Percentiles rank a stretch among this genome's conserved stretches.
These are phyloP conservation scores for Artemisia tridentata DNA, from an alignment of 129 eudicot species.

Conservation along the genomic window DNA sequence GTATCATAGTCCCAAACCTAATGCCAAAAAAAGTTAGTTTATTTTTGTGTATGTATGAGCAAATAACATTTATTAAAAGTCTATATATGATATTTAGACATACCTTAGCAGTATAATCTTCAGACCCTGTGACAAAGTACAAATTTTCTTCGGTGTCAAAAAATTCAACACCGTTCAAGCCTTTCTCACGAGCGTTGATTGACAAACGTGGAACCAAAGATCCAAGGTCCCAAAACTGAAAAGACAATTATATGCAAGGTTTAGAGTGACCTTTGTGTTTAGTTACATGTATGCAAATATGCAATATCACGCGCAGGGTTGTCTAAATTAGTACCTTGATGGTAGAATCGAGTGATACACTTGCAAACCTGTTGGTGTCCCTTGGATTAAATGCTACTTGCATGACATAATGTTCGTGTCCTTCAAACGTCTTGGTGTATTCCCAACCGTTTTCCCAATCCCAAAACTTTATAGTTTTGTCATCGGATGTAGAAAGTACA, in stretches of 20 bases:
- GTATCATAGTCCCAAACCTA: conserved; percentile 72
- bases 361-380: conserved; percentile 31
- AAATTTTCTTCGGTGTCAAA: conserved; percentile 59
- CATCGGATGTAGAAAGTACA: conserved; percentile 47
- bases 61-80: not conserved
- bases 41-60: not conserved
- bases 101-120: conserved; percentile 79
- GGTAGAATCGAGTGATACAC: conserved; percentile 46
- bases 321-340: conserved; percentile 43
- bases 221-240: conserved; percentile 82
- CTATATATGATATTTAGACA: not conserved
- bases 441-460: conserved; percentile 59
- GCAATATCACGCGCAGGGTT: not conserved
- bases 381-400: conserved; percentile 49
- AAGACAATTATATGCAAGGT: conserved; percentile 14
- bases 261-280: not conserved
- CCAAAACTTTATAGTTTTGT: conserved; percentile 52
- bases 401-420: conserved; percentile 53
- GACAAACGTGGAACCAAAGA: conserved; percentile 64
- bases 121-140: conserved; percentile 76
- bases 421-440: conserved; percentile 51
- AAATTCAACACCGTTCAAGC: conserved; percentile 71
- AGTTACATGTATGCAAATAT: not conserved
- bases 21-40: not conserved
- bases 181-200: conserved; percentile 69